Conservation (phyloP, 2,329 filamentous ascomycete species). For the Fusarium staphyleae region DNA sequence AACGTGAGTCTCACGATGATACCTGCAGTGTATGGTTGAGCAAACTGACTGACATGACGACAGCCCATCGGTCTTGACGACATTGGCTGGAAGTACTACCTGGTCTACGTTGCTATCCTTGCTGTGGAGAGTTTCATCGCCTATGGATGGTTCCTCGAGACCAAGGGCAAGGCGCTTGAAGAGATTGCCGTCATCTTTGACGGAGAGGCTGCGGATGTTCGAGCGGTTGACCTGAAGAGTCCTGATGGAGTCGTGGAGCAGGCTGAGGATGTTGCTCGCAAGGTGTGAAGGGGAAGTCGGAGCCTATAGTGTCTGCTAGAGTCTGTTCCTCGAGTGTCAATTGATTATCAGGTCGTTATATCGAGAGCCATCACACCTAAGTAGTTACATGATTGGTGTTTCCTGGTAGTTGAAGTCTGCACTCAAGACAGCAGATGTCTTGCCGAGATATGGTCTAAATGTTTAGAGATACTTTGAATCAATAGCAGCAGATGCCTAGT, state of each 20-base stretch:
- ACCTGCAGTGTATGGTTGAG: too few species aligned
- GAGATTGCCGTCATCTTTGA: slow-evolving; percentile 64
- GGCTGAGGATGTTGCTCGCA: slow-evolving; percentile 2
- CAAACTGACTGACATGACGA: not conserved
- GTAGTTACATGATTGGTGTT: too few species aligned
- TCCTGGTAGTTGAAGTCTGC: too few species aligned
- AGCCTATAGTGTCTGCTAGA: too few species aligned
- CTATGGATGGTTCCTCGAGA: slow-evolving; percentile 56
- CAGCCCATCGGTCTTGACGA: slow-evolving; percentile 57
- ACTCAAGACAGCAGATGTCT: too few species aligned
- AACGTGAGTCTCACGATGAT: slow-evolving; percentile 37
- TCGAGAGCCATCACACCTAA: too few species aligned
- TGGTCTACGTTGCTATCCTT: slow-evolving; percentile 60
- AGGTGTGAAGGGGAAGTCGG: not conserved
- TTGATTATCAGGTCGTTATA: too few species aligned
- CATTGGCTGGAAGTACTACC: slow-evolving; percentile 63
- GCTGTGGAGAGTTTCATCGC: slow-evolving; percentile 57
- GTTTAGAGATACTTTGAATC: too few species aligned
- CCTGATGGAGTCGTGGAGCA: slow-evolving; percentile 1
- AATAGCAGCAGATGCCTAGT: too few species aligned
- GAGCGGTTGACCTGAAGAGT: not conserved
- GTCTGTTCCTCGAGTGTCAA: too few species aligned
- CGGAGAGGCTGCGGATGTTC: slow-evolving; percentile 9
- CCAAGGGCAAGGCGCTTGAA: slow-evolving; percentile 57
- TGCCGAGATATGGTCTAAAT: too few species aligned